Evolutionary conservation across 345 rosid species (phyloP), one percentile per base, ranked within the genome.

Genomic region (Ailanthus altissimus): DNA sequence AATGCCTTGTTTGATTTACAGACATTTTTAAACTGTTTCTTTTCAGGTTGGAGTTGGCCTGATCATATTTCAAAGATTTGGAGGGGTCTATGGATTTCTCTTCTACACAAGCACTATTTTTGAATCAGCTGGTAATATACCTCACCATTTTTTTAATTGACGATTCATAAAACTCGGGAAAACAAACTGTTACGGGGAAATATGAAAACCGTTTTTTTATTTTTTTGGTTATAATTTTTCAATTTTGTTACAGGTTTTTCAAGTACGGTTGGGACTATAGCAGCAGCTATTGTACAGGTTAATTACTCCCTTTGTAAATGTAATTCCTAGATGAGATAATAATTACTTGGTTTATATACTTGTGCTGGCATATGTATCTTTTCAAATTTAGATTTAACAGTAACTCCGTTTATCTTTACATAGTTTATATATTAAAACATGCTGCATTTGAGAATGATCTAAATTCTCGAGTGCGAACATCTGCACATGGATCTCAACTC

Each of bases 1-100:
- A 51, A 50, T 56, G 10, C 16, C 13, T 11, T 60, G 20, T 16
- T 18, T 53, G n/a, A 32, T 56, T n/a, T 7, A 5, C 68, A 28
- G 7, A 45, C 40, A 38, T 26, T 47, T 20, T 3, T 11, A 20
- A 42, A 59, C 26, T 58, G 1, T 51, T 51, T 51, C 3, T 32
- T 14, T 75, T 59, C 42, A 86, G 85, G 82, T 83, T 70, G 89
- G 87, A 72, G 79, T 86, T 36, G 89, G 89, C 45, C 67, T 84
- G 47, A 84, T 84, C 80, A 62, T 84, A 15, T 60, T 86, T 53
- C 89, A 83, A 76, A 70, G 83, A 80, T 74, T 82, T 23, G 86
- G 89, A 78, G 89, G 89, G 26, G 67, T 84, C 67, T 83, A 84
- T 70, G 89, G 75, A 23, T 75, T 86, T 66, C 50, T 70, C 12